Evolutionary conservation across 305 asterid genomes (phyloP).

Genomic region (Solanum chacoense): DNA sequence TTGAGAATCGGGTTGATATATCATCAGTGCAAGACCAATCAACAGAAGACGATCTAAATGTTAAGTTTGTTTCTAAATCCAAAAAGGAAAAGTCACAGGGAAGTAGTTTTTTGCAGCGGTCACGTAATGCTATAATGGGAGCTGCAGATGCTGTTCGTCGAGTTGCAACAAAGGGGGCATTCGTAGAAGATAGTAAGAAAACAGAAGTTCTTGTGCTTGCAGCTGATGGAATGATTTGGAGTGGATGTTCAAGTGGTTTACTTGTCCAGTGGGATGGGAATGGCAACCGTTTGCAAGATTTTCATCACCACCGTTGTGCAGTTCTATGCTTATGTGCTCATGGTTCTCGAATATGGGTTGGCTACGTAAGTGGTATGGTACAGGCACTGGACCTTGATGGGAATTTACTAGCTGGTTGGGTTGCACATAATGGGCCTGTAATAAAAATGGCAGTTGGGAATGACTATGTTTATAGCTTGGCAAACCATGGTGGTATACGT

Average conservation of each 20-base stretch:
- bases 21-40: constrained; percentile 55
- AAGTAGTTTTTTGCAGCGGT: constrained; percentile 62
- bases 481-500: constrained; percentile 93
- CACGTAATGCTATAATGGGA: constrained; percentile 89
- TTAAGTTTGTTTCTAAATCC: constrained; percentile 58
- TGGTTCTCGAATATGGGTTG: constrained; percentile 80
- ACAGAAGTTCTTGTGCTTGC: constrained; percentile 74
- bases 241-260: constrained; percentile 73
- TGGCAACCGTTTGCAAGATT: constrained; percentile 71
- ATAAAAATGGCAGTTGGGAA: constrained; percentile 55
- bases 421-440: constrained; percentile 83
- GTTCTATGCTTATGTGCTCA: constrained; percentile 62
- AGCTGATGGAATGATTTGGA: constrained; percentile 82
- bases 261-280: constrained; percentile 92
- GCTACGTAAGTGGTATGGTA: constrained; percentile 74
- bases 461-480: constrained; percentile 67
- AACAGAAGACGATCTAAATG: constrained; percentile 65
- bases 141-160: constrained; percentile 98
- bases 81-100: constrained; percentile 89
- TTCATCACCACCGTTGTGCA: constrained; percentile 69
- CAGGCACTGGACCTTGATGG: constrained; percentile 80
- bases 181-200: constrained; percentile 59
- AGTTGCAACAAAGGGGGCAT: constrained; percentile 78
- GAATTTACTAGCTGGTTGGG: constrained; percentile 61
- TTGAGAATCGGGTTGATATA: constrained; percentile 62